Conservation (phyloP, 1,284 basidiomycete genomes). For the Ceratobasidium theobromae region DNA sequence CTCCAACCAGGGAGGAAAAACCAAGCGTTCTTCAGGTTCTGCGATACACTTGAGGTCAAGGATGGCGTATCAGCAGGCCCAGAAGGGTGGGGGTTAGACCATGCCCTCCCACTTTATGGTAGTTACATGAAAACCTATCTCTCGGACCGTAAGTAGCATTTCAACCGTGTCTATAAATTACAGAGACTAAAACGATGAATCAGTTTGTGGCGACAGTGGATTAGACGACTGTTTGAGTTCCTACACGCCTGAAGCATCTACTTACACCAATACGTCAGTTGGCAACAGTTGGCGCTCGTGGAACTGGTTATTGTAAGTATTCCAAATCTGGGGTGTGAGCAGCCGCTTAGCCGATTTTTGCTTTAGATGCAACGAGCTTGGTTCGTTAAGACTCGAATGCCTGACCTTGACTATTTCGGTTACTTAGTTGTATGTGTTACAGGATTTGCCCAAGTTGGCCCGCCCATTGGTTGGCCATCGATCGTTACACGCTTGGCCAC, state of each 20-base stretch:
- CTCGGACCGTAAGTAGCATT: conserved; percentile 47
- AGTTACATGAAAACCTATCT: conserved; percentile 54
- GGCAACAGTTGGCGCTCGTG: conserved; percentile 58
- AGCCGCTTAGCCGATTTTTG: conserved; percentile 36
- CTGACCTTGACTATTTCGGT: too few relatives aligned
- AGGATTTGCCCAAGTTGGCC: conserved; percentile 33
- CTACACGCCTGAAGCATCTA: conserved; percentile 52
- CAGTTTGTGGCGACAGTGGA: background rate
- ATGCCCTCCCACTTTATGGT: conserved; percentile 64
- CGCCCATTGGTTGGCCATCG: conserved; percentile 32
- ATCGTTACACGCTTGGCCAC: conserved; percentile 31
- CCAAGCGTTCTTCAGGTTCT: conserved; percentile 61
- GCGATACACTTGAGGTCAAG: conserved; percentile 71
- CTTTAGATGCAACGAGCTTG: conserved; percentile 33
- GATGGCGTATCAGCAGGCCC: conserved; percentile 56
- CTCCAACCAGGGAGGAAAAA: conserved; percentile 50
- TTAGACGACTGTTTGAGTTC: conserved; percentile 53
- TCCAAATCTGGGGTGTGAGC: background rate
- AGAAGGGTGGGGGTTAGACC: conserved; percentile 62
- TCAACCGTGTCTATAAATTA: conserved; percentile 20
- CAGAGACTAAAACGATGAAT: background rate
- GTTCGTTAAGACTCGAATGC: conserved; percentile 16
- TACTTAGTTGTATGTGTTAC: background rate
- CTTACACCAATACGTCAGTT: conserved; percentile 56
- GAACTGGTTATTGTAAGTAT: conserved; percentile 50